phyloP scores from a whole-genome alignment of 2,329 filamentous ascomycete species.

The Thielaviopsis musarum region DNA sequence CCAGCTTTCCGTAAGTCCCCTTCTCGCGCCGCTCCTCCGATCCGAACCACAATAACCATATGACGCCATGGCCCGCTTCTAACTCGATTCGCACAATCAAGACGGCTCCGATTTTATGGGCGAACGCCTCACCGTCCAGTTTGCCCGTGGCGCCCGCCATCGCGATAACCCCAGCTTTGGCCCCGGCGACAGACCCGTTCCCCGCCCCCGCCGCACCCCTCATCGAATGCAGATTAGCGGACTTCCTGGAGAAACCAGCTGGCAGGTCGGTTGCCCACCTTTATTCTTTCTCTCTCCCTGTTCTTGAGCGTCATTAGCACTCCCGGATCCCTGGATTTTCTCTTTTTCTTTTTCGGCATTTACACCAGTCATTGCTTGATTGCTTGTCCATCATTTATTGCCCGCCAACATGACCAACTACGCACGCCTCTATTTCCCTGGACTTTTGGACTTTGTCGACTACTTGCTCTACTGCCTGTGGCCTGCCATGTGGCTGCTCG shows the following conservation, averaged over 20 bases:
- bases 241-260: conserved; percentile 96
- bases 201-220: conserved; percentile 79
- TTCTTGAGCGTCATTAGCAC: neutral
- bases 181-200: conserved; percentile 37
- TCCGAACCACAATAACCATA: neutral
- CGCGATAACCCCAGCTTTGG: conserved; percentile 31
- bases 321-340: neutral
- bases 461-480: neutral
- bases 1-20: conserved; percentile 45
- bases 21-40: neutral
- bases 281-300: conserved; percentile 19
- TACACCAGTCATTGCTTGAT: neutral
- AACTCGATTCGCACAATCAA: conserved; percentile 22
- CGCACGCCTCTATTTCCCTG: neutral
- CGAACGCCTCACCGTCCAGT: conserved; percentile 92
- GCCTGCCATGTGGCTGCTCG: neutral
- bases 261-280: conserved; percentile 79
- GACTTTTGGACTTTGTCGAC: neutral
- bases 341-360: neutral
- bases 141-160: conserved; percentile 68
- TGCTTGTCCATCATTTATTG: neutral
- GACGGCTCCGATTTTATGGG: conserved; percentile 98
- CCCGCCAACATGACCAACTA: neutral
- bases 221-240: conserved; percentile 96
- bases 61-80: conserved; percentile 1